Conservation (phyloP, 208 protist genomes). For the Trypanosoma lewisi region DNA sequence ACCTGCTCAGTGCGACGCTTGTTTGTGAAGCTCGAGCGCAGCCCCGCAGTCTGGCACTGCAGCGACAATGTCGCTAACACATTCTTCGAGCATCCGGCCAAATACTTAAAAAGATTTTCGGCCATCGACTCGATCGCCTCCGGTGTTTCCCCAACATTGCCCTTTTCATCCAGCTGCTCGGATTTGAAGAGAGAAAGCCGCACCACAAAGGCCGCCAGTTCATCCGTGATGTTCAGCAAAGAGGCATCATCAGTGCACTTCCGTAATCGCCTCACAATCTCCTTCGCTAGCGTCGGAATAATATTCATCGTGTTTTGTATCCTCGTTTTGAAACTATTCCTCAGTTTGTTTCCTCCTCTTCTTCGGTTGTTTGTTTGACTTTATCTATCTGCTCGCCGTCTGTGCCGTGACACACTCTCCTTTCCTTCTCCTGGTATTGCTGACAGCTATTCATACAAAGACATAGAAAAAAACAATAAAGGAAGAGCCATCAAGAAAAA, state of each 20-base stretch:
- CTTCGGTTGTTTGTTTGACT: background rate
- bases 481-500: no score
- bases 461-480: no score
- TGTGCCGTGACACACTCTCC: no score
- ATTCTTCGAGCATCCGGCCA: conserved; percentile 48
- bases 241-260: conserved; percentile 24
- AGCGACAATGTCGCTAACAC: conserved; percentile 62
- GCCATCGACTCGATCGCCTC: conserved; percentile 61
- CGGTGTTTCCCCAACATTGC: conserved; percentile 58
- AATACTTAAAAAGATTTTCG: conserved; percentile 58
- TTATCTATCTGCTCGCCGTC: no score
- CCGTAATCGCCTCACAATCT: conserved; percentile 62
- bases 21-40: conserved; percentile 32
- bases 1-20: conserved; percentile 47
- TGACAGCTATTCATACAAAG: no score
- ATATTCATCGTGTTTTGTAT: conserved; percentile 54
- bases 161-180: conserved; percentile 41
- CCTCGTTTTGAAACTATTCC: background rate
- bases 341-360: background rate
- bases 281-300: conserved; percentile 59
- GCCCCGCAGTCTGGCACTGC: conserved; percentile 44
- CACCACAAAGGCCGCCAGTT: conserved; percentile 66
- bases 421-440: background rate
- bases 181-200: conserved; percentile 65
- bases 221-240: conserved; percentile 40